These are phyloP conservation scores for Lophiotrema nucula DNA, from an alignment of 495 filamentous ascomycete genomes.

Conservation along the genomic window DNA sequence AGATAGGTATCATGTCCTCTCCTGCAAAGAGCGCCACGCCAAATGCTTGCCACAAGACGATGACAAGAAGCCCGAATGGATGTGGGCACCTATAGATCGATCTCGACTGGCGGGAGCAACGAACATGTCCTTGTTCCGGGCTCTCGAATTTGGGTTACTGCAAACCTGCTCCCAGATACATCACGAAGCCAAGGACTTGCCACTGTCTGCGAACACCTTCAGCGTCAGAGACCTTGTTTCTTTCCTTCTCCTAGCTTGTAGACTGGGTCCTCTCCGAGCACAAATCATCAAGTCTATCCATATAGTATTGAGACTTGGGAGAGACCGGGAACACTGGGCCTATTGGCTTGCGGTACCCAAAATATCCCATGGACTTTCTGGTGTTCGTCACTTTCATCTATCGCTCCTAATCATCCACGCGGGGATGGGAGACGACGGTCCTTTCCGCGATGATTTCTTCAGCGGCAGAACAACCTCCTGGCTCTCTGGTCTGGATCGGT, in stretches of 20 bases:
- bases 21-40: constrained; percentile 16
- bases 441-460: constrained; percentile 3
- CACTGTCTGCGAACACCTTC: constrained; percentile 7
- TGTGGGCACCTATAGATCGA: no score
- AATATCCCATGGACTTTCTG: not conserved
- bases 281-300: not conserved
- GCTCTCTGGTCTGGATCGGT: constrained; percentile 4
- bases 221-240: not conserved
- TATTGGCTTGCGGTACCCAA: not conserved
- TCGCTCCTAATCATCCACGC: constrained; percentile 6
- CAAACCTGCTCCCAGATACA: constrained; percentile 13
- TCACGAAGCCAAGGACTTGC: constrained; percentile 11
- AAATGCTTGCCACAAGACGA: not conserved
- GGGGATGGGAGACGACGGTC: constrained; percentile 7
- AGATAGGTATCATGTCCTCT: constrained; percentile 16
- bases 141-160: constrained; percentile 3
- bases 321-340: not conserved
- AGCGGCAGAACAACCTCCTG: not conserved
- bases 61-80: no score
- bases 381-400: constrained; percentile 11
- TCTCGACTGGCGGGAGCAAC: no score
- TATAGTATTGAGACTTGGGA: not conserved
- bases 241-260: not conserved
- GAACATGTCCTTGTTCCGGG: no score
- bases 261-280: not conserved